These are phyloP conservation scores for Saccharomycopsis babjevae DNA, from an alignment of 805 yeast species.

Conservation along the genomic window DNA sequence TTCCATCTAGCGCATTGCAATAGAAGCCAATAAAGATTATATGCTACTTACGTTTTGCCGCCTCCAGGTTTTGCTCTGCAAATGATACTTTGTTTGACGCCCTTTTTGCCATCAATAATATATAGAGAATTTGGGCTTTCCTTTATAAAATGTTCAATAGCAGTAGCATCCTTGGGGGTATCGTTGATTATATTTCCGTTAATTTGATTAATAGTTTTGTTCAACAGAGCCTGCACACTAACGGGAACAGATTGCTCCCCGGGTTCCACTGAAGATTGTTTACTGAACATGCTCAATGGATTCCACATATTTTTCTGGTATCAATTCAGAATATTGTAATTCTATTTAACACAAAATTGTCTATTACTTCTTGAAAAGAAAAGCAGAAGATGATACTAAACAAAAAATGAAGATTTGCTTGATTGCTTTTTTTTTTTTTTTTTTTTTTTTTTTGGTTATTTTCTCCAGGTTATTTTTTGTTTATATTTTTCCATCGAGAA, in stretches of 20 bases:
- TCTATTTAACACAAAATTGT: not conserved
- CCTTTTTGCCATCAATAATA: constrained; percentile 18
- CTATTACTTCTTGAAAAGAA: too few relatives aligned
- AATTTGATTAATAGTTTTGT: constrained; percentile 8
- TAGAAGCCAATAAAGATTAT: too few relatives aligned
- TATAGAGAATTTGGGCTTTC: constrained; percentile 14
- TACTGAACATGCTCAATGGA: constrained; percentile 3
- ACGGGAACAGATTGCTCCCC: constrained; percentile 1
- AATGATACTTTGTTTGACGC: constrained; percentile 12
- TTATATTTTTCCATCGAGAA: not conserved
- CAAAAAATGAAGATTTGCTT: not conserved
- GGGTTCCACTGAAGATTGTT: not conserved
- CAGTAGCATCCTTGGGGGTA: constrained; percentile 4
- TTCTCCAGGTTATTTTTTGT: not conserved
- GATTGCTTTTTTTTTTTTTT: not conserved
- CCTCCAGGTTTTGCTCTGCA: constrained; percentile 11
- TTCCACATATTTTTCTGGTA: constrained; percentile 11
- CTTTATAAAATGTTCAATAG: constrained; percentile 10
- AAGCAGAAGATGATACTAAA: too few relatives aligned
- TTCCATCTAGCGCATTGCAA: too few relatives aligned
- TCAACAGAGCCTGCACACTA: not conserved
- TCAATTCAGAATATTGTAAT: not conserved
- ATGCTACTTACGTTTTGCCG: constrained; percentile 10
- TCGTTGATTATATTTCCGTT: constrained; percentile 9
- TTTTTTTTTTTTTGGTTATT: not conserved